phyloP scores from a whole-genome alignment of 805 yeast species.

The Saccharomycopsis fibuligera region DNA sequence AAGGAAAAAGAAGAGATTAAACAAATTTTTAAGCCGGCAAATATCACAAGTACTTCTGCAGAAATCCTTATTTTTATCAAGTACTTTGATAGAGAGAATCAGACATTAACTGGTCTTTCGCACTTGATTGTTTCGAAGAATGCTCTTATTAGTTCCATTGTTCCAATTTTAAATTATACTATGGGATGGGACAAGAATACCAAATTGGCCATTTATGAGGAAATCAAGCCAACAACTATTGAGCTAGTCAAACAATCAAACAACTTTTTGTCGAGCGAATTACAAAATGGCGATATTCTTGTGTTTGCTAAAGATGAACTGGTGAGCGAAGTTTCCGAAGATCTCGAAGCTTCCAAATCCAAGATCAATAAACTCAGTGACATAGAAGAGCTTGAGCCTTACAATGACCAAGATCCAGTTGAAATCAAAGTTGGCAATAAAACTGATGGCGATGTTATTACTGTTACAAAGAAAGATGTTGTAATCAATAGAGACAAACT shows the following conservation, averaged over 20 bases:
- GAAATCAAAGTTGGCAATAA: neutral
- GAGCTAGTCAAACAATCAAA: conserved; percentile 35
- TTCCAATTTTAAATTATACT: conserved; percentile 35
- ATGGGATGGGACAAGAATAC: conserved; percentile 33
- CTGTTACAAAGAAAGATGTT: conserved; percentile 1
- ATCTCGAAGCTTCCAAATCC: conserved; percentile 2
- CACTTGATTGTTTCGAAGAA: conserved; percentile 48
- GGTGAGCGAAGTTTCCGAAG: conserved; percentile 17
- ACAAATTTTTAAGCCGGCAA: neutral
- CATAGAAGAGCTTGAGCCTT: conserved; percentile 19
- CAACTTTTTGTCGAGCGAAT: conserved; percentile 50
- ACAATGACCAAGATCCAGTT: conserved; percentile 21
- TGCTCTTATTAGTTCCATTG: conserved; percentile 35
- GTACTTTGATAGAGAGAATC: conserved; percentile 52
- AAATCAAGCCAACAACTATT: conserved; percentile 48
- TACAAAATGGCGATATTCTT: conserved; percentile 60
- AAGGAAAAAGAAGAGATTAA: neutral
- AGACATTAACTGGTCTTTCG: conserved; percentile 58
- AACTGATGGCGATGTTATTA: neutral
- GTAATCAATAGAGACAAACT: conserved; percentile 17
- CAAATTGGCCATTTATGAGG: conserved; percentile 47
- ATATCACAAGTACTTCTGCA: conserved; percentile 21
- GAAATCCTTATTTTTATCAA: conserved; percentile 47
- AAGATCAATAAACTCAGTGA: conserved; percentile 4
- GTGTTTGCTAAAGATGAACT: conserved; percentile 31